These are phyloP conservation scores for Leccinum subtestaceum DNA, from an alignment of 768 basidiomycete species.

Conservation along the genomic window DNA sequence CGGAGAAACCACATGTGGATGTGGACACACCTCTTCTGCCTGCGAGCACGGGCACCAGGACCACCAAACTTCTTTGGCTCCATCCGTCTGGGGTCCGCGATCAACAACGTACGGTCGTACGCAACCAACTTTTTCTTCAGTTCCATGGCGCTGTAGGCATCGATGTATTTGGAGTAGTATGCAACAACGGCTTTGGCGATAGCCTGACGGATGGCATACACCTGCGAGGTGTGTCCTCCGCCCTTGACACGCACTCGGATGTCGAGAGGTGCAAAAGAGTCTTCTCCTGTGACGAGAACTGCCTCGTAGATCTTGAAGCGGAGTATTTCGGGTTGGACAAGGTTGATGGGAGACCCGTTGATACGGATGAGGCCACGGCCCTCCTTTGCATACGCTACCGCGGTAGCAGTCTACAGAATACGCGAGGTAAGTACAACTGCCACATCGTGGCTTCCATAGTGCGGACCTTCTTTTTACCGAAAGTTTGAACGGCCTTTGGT, in stretches of 20 bases:
- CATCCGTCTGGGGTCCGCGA: slow-evolving; percentile 94
- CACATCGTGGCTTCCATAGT: not conserved
- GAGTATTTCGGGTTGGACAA: slow-evolving; percentile 92
- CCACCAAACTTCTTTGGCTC: slow-evolving; percentile 99
- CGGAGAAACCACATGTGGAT: not conserved
- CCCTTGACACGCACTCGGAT: slow-evolving; percentile 98
- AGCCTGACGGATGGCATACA: slow-evolving; percentile 98
- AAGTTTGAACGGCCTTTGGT: slow-evolving; percentile 93
- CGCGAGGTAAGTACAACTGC: slow-evolving; percentile 1
- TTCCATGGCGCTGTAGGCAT: slow-evolving; percentile 95
- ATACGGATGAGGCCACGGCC: slow-evolving; percentile 95
- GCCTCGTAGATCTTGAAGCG: slow-evolving; percentile 99
- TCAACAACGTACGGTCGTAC: slow-evolving; percentile 88
- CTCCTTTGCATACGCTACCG: slow-evolving; percentile 95
- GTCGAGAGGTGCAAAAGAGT: slow-evolving; percentile 83
- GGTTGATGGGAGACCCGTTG: slow-evolving; percentile 95
- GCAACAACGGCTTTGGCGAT: slow-evolving; percentile 97
- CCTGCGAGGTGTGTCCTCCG: slow-evolving; percentile 98
- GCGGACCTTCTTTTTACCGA: slow-evolving; percentile 98
- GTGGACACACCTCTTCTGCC: slow-evolving; percentile 81
- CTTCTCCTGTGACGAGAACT: slow-evolving; percentile 89
- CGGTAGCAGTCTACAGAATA: slow-evolving; percentile 81
- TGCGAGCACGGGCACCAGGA: slow-evolving; percentile 94
- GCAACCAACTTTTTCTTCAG: slow-evolving; percentile 97
- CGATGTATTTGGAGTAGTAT: slow-evolving; percentile 98